Conservation (phyloP, 768 basidiomycete species). For the Clathrus columnatus region DNA sequence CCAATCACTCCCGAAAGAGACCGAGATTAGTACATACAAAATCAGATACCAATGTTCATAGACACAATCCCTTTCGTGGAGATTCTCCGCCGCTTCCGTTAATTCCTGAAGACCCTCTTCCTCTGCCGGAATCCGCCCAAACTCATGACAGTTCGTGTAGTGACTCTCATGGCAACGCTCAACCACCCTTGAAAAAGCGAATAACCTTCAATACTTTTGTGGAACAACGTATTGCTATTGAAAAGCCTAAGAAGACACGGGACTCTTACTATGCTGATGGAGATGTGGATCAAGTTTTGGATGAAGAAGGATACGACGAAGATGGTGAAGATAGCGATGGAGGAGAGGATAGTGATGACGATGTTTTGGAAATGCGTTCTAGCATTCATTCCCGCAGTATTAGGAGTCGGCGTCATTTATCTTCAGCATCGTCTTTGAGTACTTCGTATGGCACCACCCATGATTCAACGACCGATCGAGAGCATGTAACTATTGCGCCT, state of each 20-base stretch:
- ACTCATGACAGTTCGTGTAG: constrained; percentile 3
- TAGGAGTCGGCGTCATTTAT: constrained; percentile 15
- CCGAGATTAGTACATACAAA: constrained; percentile 73
- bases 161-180: constrained; percentile 2
- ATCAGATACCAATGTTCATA: constrained; percentile 77
- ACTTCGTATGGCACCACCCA: constrained; percentile 4
- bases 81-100: constrained; percentile 63
- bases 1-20: constrained; percentile 24
- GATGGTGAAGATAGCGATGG: constrained; percentile 22
- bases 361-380: constrained; percentile 10
- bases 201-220: constrained; percentile 98
- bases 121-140: constrained; percentile 10
- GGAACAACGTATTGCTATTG: constrained; percentile 89
- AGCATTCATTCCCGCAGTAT: constrained; percentile 13
- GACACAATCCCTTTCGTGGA: constrained; percentile 47
- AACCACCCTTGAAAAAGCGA: constrained; percentile 44
- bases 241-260: constrained; percentile 47
- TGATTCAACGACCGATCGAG: constrained; percentile 27
- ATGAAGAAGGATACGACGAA: constrained; percentile 12
- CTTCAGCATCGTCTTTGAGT: constrained; percentile 18
- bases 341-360: constrained; percentile 12
- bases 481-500: constrained; percentile 60
- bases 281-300: constrained; percentile 14
- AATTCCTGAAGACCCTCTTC: constrained; percentile 20
- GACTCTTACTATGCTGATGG: constrained; percentile 19